Evolutionary conservation across 1,284 basidiomycete species (phyloP), one percentile per base, ranked within the genome.

Genomic region (Melampsora americana): DNA sequence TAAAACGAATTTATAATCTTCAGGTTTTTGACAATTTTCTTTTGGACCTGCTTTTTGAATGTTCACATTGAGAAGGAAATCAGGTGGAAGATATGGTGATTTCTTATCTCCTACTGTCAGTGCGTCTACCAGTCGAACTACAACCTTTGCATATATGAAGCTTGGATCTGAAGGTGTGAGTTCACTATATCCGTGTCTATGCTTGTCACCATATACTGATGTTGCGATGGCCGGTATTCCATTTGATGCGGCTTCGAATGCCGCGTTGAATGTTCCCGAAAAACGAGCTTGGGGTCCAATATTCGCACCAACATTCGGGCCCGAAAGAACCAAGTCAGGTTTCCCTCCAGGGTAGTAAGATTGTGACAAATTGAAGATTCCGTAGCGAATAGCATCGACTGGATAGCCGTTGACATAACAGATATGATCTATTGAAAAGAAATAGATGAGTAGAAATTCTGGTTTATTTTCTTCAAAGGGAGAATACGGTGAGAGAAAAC

Each of bases 1-100:
- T 30, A 64, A 30, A 39, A 64, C 61, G 18, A 64, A 64, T 39
- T 64, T 64, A n/a, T 64, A 64, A 39, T 64, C 35, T 18, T 64
- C 35, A 7, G 61, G 30, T 18, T 30, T 30, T 39, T 39, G 20
- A 39, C 61, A 64, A 32, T 64, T 18, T 32, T n/a, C 32, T n/a
- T 64, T 16, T 9, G 28, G 28, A 7, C 61, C 61, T 39, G 61
- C 30, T 39, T 23, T 16, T 39, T 64, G 30, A 20, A 64, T 30
- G 20, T 64, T 64, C 14, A 64, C 30, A 20, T 64, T 64, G 28
- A 64, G 28, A 11, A 64, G 35, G 20, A 32, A 30, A n/a, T 30
- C 61, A 12, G 12, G 26, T 32, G 61, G 61, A 16, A 64, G 28
- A 11, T 32, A 64, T 9, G 61, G 61, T 7, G 26, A 32, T n/a